Percentiles rank a stretch among this genome's conserved stretches.
Conservation (phyloP, 2,329 filamentous ascomycete genomes). For the Lithohypha guttulata region DNA sequence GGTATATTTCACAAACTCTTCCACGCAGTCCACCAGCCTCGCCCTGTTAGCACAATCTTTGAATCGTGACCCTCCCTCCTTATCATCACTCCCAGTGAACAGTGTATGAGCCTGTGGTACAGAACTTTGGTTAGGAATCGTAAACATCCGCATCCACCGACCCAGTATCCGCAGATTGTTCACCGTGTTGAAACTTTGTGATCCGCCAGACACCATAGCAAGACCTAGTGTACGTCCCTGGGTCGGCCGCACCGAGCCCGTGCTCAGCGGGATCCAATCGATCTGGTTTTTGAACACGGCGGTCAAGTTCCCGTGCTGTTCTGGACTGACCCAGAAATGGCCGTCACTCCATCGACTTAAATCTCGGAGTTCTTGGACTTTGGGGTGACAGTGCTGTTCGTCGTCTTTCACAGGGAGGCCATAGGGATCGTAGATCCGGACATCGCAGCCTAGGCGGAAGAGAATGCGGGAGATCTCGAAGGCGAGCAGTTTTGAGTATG, state of each 20-base stretch:
- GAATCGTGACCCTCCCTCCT: slow-evolving; percentile 39
- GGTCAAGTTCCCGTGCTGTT: slow-evolving; percentile 56
- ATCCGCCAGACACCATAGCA: slow-evolving; percentile 53
- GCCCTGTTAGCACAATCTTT: slow-evolving; percentile 48
- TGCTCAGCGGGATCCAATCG: slow-evolving; percentile 56
- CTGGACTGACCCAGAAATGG: slow-evolving; percentile 54
- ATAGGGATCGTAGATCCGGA: slow-evolving; percentile 50
- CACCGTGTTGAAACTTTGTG: slow-evolving; percentile 57
- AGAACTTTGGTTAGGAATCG: slow-evolving; percentile 55
- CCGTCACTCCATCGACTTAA: slow-evolving; percentile 56
- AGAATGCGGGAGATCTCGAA: slow-evolving; percentile 51
- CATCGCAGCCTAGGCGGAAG: slow-evolving; percentile 54
- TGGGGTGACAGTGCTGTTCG: slow-evolving; percentile 44
- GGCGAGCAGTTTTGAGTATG: slow-evolving; percentile 51
- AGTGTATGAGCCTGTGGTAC: slow-evolving; percentile 54
- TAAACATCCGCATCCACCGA: slow-evolving; percentile 61
- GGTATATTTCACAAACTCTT: slow-evolving; percentile 60
- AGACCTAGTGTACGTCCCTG: slow-evolving; percentile 55
- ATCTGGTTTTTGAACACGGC: slow-evolving; percentile 32
- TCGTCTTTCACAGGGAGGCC: slow-evolving; percentile 55
- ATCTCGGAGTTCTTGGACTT: slow-evolving; percentile 52
- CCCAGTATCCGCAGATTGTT: slow-evolving; percentile 56
- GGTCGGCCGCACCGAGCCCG: slow-evolving; percentile 51
- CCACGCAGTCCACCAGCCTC: slow-evolving; percentile 55
- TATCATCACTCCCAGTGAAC: slow-evolving; percentile 41